Conservation (phyloP, 805 yeast genomes). For the Wickerhamomyces silvicola region DNA sequence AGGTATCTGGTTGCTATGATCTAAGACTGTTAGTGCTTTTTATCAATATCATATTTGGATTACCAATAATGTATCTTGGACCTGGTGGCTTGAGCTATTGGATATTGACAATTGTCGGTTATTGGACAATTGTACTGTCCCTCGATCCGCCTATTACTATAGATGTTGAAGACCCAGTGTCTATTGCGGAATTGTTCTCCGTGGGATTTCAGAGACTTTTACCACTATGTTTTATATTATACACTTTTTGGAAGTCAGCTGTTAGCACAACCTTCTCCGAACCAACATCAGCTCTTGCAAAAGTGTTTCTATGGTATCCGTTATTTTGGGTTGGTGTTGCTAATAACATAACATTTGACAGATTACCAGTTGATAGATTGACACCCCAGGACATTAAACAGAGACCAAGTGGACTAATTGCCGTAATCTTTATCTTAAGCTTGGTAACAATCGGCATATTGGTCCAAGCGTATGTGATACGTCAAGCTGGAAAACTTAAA, state of each 20-base stretch:
- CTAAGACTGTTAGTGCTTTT: conserved; percentile 52
- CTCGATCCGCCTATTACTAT: conserved; percentile 73
- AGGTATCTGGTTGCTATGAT: conserved; percentile 56
- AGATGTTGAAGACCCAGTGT: conserved; percentile 45
- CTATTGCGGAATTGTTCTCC: conserved; percentile 58
- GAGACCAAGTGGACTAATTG: conserved; percentile 71
- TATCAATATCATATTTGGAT: conserved; percentile 56
- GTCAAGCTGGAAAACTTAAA: conserved; percentile 69
- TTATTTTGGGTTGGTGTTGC: conserved; percentile 78
- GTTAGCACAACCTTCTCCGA: conserved; percentile 41
- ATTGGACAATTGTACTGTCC: conserved; percentile 73
- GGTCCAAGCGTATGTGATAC: conserved; percentile 70
- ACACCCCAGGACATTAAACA: conserved; percentile 62
- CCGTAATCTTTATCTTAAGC: conserved; percentile 46
- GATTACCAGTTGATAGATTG: conserved; percentile 81
- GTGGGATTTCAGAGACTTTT: conserved; percentile 66
- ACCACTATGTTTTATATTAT: conserved; percentile 67
- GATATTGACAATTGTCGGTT: conserved; percentile 58
- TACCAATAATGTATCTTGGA: conserved; percentile 50
- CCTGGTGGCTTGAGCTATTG: conserved; percentile 49
- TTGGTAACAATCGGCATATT: conserved; percentile 48
- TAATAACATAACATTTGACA: conserved; percentile 83
- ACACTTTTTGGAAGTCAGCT: conserved; percentile 60
- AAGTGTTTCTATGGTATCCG: conserved; percentile 56
- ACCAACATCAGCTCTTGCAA: conserved; percentile 34